These are phyloP conservation scores for Pelargonium exstipulatum DNA, from an alignment of 441 rosid species.

Conservation along the genomic window DNA sequence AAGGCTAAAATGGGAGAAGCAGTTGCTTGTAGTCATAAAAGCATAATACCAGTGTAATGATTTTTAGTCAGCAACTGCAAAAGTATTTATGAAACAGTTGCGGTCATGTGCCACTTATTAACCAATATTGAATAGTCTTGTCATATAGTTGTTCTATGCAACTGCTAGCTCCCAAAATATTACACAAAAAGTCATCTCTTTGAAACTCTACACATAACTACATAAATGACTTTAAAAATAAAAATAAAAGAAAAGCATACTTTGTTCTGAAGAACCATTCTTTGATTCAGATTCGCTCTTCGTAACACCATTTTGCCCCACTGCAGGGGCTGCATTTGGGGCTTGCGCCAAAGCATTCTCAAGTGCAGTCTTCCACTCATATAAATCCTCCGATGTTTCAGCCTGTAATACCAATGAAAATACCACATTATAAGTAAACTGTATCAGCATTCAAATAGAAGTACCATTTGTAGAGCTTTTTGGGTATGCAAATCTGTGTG, in stretches of 20 bases:
- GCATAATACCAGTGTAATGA: not conserved
- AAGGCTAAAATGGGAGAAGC: not conserved
- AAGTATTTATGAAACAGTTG: not conserved
- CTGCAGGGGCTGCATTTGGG: conserved; percentile 63
- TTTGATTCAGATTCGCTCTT: conserved; percentile 57
- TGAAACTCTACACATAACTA: not conserved
- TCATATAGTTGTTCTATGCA: not conserved
- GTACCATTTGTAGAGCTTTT: not conserved
- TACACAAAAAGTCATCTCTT: conserved; percentile 1
- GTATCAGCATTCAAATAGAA: conserved; percentile 9
- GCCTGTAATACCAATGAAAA: conserved; percentile 47
- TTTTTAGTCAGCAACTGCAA: not conserved
- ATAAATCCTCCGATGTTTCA: conserved; percentile 83
- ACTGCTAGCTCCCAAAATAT: conserved; percentile 6
- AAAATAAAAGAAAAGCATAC: conserved; percentile 34
- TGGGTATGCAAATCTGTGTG: too few relatives aligned
- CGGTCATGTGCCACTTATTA: not conserved
- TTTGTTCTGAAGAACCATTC: conserved; percentile 48
- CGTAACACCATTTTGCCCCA: conserved; percentile 78
- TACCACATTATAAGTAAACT: conserved; percentile 13
- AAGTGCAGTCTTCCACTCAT: conserved; percentile 89
- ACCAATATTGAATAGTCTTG: conserved; percentile 1
- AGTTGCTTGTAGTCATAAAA: conserved; percentile 3
- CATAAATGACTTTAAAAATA: not conserved
- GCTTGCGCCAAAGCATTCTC: conserved; percentile 89